phyloP scores from a whole-genome alignment of 805 yeast genomes.

The Candida verbasci region DNA sequence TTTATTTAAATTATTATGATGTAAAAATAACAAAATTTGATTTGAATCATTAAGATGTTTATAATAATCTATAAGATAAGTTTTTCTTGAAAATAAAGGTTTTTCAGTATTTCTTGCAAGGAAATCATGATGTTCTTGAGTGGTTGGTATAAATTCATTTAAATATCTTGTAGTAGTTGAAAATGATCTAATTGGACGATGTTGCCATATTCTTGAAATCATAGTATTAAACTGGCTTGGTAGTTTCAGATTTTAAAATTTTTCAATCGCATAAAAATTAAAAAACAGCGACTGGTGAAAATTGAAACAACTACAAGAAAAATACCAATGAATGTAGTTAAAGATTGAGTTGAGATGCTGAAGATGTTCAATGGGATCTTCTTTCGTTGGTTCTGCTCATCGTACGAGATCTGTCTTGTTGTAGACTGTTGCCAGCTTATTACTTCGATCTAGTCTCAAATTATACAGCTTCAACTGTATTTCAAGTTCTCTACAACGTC shows the following conservation, averaged over 20 bases:
- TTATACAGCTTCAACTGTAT: too few relatives aligned
- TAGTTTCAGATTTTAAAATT: background rate
- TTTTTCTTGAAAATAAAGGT: slow-evolving; percentile 70
- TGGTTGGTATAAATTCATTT: slow-evolving; percentile 4
- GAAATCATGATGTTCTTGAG: slow-evolving; percentile 6
- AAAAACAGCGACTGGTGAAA: too few relatives aligned
- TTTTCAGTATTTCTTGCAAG: slow-evolving; percentile 49
- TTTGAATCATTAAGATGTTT: slow-evolving; percentile 61
- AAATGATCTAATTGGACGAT: too few relatives aligned
- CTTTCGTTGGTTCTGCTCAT: too few relatives aligned
- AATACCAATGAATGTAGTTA: too few relatives aligned
- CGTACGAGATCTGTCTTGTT: too few relatives aligned
- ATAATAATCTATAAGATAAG: slow-evolving; percentile 79
- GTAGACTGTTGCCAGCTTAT: too few relatives aligned
- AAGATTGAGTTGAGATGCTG: too few relatives aligned
- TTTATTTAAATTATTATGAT: slow-evolving; percentile 77
- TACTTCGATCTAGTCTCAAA: too few relatives aligned
- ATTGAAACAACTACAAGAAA: too few relatives aligned
- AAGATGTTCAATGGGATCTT: too few relatives aligned
- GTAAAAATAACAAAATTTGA: slow-evolving; percentile 72
- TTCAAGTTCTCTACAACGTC: too few relatives aligned
- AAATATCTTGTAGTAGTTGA: slow-evolving; percentile 1
- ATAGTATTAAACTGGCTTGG: background rate
- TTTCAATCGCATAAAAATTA: background rate
- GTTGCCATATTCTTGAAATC: background rate